Conservation (phyloP, 179 eudicot genomes). For the Drosera spatulata region DNA sequence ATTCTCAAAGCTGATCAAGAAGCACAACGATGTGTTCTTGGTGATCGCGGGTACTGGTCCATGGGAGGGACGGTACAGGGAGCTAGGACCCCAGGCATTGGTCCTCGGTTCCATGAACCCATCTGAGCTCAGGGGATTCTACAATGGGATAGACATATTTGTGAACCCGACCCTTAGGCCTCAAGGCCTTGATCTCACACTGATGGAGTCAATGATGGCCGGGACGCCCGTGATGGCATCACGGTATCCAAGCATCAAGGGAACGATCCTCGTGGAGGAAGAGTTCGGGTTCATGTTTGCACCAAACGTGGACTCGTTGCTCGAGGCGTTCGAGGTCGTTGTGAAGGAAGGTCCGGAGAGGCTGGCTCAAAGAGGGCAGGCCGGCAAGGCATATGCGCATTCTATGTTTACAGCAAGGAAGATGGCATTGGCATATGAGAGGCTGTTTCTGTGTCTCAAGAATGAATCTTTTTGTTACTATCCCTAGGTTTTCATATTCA, state of each 20-base stretch:
- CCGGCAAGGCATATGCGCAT: conserved; percentile 27
- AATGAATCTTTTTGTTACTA: not conserved
- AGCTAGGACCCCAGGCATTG: conserved; percentile 24
- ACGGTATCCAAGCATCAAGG: conserved; percentile 41
- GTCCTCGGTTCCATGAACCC: conserved; percentile 41
- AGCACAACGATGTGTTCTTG: conserved; percentile 22
- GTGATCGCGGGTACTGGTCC: conserved; percentile 54
- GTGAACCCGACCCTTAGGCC: conserved; percentile 51
- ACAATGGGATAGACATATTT: conserved; percentile 43
- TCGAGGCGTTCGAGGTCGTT: conserved; percentile 20
- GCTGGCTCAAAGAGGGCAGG: conserved; percentile 27
- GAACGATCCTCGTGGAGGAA: conserved; percentile 23
- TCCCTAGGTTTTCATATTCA: not conserved
- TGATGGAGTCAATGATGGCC: conserved; percentile 37
- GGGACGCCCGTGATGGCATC: conserved; percentile 49
- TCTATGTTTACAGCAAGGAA: conserved; percentile 41
- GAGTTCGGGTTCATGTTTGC: conserved; percentile 46
- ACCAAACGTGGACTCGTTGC: conserved; percentile 27
- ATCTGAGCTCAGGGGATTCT: conserved; percentile 26
- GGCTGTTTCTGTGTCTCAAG: conserved; percentile 37
- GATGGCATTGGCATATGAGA: conserved; percentile 52
- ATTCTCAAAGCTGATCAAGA: conserved; percentile 23
- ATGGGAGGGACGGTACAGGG: conserved; percentile 48
- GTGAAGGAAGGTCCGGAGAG: conserved; percentile 33
- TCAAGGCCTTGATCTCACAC: conserved; percentile 46